phyloP scores from a whole-genome alignment of 1,284 basidiomycete species.

The Sporisorium iseilematis-ciliati region DNA sequence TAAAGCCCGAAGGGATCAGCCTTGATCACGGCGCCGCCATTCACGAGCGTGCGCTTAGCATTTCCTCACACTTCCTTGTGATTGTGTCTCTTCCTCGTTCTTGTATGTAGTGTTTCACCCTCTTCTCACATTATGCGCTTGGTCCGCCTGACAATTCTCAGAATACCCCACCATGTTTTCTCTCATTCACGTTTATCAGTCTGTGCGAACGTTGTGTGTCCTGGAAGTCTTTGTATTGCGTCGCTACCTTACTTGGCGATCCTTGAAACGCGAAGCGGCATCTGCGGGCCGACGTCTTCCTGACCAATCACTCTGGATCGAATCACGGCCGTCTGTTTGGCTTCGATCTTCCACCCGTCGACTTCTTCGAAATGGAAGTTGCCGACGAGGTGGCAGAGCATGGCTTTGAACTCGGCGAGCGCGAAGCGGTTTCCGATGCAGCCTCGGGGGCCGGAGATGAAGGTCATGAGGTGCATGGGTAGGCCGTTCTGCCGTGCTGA shows the following conservation, averaged over 20 bases:
- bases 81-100: background rate
- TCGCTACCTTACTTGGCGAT: constrained; percentile 4
- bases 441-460: constrained; percentile 60
- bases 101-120: constrained; percentile 10
- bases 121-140: background rate
- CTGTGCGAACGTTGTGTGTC: background rate
- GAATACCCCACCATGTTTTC: constrained; percentile 22
- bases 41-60: background rate
- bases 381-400: constrained; percentile 53
- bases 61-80: background rate
- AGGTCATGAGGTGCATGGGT: constrained; percentile 55
- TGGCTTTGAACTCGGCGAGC: constrained; percentile 63
- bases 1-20: constrained; percentile 1
- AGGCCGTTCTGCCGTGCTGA: constrained; percentile 33
- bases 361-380: constrained; percentile 51
- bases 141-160: constrained; percentile 33
- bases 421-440: constrained; percentile 66
- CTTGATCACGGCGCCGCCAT: background rate
- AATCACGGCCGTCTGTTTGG: constrained; percentile 52
- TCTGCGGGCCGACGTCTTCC: constrained; percentile 56
- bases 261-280: constrained; percentile 49
- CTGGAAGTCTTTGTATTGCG: background rate
- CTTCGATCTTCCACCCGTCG: constrained; percentile 54
- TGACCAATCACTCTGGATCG: constrained; percentile 46
- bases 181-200: background rate